Evolutionary conservation across 2,329 filamentous ascomycete species (phyloP).

Genomic region (Colletotrichum aenigma): DNA sequence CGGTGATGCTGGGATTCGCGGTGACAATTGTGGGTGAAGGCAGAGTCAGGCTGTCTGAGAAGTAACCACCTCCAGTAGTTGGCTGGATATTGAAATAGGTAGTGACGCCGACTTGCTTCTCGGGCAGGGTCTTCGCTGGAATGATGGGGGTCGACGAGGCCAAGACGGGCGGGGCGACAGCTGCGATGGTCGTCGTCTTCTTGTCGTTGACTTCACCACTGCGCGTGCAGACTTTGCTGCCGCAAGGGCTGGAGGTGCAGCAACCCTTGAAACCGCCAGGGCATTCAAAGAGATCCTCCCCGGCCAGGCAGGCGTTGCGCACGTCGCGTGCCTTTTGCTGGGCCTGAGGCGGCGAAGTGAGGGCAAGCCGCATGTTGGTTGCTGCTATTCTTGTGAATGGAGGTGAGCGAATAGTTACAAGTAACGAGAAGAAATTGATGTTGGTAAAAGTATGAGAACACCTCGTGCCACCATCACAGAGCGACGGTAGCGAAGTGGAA

Average conservation of each 20-base stretch:
- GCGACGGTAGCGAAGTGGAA: background rate
- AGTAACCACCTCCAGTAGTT: slow-evolving; percentile 1
- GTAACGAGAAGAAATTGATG: background rate
- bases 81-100: background rate
- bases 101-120: background rate
- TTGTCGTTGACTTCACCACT: background rate
- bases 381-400: background rate
- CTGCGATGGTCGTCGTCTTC: background rate
- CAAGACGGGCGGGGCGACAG: slow-evolving; percentile 7
- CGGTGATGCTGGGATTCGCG: background rate
- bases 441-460: background rate
- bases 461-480: background rate
- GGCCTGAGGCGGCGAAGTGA: background rate
- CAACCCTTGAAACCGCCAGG: slow-evolving; percentile 43
- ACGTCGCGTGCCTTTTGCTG: background rate
- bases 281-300: slow-evolving; percentile 42
- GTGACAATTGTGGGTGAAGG: background rate
- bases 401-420: background rate
- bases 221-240: slow-evolving; percentile 31
- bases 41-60: background rate
- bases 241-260: slow-evolving; percentile 49
- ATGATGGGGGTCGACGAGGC: background rate
- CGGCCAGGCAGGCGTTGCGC: slow-evolving; percentile 30
- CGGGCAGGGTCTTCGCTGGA: background rate
- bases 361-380: background rate